A percentile compares a stretch with the other conserved stretches of the same genome.
Evolutionary conservation across 129 eudicot species (phyloP).

Genomic region (Artemisia argyi): DNA sequence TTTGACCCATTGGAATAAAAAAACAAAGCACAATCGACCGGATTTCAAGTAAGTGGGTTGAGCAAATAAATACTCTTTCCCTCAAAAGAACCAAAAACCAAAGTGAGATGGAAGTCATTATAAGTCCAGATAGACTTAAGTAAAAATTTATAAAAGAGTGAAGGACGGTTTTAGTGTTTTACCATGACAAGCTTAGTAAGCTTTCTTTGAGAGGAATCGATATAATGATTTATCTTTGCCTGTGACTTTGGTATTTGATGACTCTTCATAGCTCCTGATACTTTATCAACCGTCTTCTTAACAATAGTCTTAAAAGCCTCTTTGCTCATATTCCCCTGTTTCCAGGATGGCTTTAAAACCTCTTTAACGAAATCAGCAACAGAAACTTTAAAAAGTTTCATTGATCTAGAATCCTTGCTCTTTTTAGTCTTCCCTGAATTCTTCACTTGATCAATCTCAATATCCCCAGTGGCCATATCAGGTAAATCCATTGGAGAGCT

Average conservation of each 20-base stretch:
- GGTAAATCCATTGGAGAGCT: constrained; percentile 55
- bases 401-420: constrained; percentile 70
- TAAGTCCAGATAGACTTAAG: neutral
- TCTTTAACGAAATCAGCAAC: constrained; percentile 95
- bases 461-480: constrained; percentile 53
- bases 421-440: constrained; percentile 39
- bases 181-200: constrained; percentile 94
- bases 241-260: constrained; percentile 86
- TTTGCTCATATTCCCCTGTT: constrained; percentile 99
- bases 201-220: constrained; percentile 84
- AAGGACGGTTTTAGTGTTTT: constrained; percentile 18
- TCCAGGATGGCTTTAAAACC: constrained; percentile 92
- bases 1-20: too few species aligned
- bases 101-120: neutral
- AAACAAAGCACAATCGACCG: too few species aligned
- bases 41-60: too few species aligned
- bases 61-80: neutral
- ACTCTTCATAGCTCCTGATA: constrained; percentile 86
- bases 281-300: constrained; percentile 96
- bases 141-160: neutral
- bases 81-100: neutral
- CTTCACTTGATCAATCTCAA: constrained; percentile 81
- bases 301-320: constrained; percentile 98
- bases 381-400: constrained; percentile 73
- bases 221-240: constrained; percentile 77